Evolutionary conservation across 495 filamentous ascomycete species (phyloP), one percentile per base, ranked within the genome.

Genomic region (Annulohypoxylon stygium): DNA sequence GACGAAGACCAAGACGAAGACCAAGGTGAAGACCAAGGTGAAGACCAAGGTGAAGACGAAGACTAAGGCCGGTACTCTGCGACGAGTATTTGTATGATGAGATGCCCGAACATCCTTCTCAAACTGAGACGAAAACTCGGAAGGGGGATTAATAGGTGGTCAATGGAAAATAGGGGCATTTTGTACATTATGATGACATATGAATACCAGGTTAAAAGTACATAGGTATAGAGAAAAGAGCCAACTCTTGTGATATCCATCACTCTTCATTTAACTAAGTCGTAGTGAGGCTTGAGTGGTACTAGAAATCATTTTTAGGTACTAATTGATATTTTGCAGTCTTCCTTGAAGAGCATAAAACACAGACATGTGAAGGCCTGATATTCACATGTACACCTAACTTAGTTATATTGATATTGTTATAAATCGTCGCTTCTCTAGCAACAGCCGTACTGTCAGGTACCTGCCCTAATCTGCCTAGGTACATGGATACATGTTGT

Each of bases 381-480:
- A 47, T 47, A 47, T 47, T 47, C 37, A 12, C 30, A 30, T 30
- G 30, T 30, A 6, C 30, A 30, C 30, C 30, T 6, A 6, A 6
- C 30, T n/a, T n/a, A n/a, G n/a, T n/a, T 30, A 30, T 10, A 50
- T 50, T 50, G 18, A 9, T 50, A 25, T 26, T 26, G 20, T 18
- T 9, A 23, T 26, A 51, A 51, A 9, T 51, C 48, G 18, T 1
- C 18, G 48, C 48, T 51, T 51, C 48, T 7, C 23, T 51, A 14
- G 20, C 11, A 51, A 20, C 9, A 57, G 2, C 2, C 25, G 14
- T 11, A n/a, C 4, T 12, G 36, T 57, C 6, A 58, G 34, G 50
- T 55, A 65, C 36, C 50, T 65, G 26, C 62, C 51, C 33, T 34
- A 57, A 65, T 54, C 50, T 55, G 45, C 43, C 45, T 34, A n/a